phyloP scores from a whole-genome alignment of 768 basidiomycete genomes.

The Phanerodontia chrysosporium region DNA sequence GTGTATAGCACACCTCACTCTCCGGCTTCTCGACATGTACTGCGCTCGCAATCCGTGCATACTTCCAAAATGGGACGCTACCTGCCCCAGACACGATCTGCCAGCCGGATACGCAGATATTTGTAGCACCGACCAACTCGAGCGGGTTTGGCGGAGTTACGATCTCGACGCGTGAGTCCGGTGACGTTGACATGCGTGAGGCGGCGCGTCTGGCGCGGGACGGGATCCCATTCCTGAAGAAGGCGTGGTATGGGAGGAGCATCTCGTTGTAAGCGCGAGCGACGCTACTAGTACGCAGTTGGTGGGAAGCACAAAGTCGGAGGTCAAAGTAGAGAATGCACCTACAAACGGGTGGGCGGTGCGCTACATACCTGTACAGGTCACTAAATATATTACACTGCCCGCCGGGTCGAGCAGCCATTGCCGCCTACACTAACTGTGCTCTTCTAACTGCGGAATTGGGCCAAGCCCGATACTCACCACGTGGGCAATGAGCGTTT shows the following conservation, averaged over 20 bases:
- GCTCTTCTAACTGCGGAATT: too few relatives aligned
- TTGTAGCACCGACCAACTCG: not conserved
- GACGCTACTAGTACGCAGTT: too few relatives aligned
- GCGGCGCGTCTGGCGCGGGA: not conserved
- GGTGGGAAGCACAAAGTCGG: too few relatives aligned
- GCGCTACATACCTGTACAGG: too few relatives aligned
- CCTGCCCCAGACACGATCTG: constrained; percentile 21
- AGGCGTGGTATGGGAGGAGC: not conserved
- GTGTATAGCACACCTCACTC: constrained; percentile 17
- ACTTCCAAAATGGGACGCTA: constrained; percentile 22
- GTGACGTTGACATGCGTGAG: not conserved
- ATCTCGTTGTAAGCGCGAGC: too few relatives aligned
- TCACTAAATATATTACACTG: too few relatives aligned
- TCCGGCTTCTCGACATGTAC: constrained; percentile 19
- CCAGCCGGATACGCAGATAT: constrained; percentile 12
- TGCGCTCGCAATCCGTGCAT: constrained; percentile 19
- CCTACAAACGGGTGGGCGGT: too few relatives aligned
- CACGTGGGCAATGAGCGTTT: too few relatives aligned
- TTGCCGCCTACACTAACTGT: too few relatives aligned
- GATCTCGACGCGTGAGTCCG: not conserved
- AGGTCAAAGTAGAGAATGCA: too few relatives aligned
- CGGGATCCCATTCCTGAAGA: not conserved
- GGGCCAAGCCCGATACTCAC: too few relatives aligned
- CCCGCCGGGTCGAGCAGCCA: too few relatives aligned
- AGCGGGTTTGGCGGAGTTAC: not conserved